Base-by-base conservation (phyloP, 331 rosid genomes). In the Malus hybrid region DNA sequence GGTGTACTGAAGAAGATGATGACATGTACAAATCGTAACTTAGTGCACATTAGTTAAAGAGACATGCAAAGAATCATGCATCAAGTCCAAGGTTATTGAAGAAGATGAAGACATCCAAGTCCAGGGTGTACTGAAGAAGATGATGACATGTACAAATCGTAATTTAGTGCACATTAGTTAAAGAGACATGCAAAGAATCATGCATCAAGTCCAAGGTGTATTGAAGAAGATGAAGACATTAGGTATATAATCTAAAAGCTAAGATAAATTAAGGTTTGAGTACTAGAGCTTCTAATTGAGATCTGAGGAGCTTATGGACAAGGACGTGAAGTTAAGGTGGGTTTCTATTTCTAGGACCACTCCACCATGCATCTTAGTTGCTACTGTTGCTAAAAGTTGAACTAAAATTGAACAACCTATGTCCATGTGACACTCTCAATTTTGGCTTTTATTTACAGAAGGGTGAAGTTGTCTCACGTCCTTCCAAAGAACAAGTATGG, bases 381-480 rank as follows among this genome's bases (percentile, higher is more conserved):
- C 82, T 65, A 84, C 88, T 85, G 93, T 86, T 85, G 80, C 87
- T 80, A 86, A 90, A 90, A 88, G 96, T 83, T 84, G 85, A 90
- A 91, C 87, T 78, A 80, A 42, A 61, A 42, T 27, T 57, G 44
- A 65, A 59, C 69, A 16, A 13, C 42, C n/a, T 73, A 61, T 22
- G 64, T 48, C 59, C 75, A 67, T 20, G 76, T n/a, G 77, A 64
- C 63, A 62, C 73, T 28, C 9, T 44, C 20, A 48, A 46, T n/a
- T 67, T 81, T 82, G 87, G 89, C 85, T 85, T 88, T 90, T 80
- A 73, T 82, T 74, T 14, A 34, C 16, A 68, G 76, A 70, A 78
- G 46, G 66, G 31, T 6, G 90, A 86, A 82, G 85, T 85, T 83
- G 86, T 86, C 65, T 85, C 84, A 81, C 77, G 87, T 82, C 81